Base-by-base conservation (phyloP, 371 early-diverging fungal species). In the Mortierella sp. region DNA sequence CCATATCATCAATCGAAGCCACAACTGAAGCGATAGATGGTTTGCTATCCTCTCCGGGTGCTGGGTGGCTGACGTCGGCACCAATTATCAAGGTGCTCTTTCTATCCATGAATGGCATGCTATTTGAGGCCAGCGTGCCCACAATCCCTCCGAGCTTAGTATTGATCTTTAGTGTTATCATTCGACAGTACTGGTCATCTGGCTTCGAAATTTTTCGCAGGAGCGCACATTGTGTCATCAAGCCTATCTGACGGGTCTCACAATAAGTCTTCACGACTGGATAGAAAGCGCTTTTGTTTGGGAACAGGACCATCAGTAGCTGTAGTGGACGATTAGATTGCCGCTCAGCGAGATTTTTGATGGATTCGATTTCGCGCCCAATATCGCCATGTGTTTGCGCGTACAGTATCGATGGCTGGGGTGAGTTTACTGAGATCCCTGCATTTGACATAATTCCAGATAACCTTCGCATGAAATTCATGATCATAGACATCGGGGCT, bases 31-130 rank as follows among this genome's bases (percentile, higher is more conserved):
- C 78, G 0, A 69, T 58, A 13, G 86, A 85, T 2, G 85, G 81
- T 28, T 67, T 66, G 13, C 69, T 58, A 19, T 63, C 78, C 29
- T 83, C 85, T 29, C 83, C 85, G 2, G 85, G 76, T 1, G 82
- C 31, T 1, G 88, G 86, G 40, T 91, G 91, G 9, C 86, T 86
- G 17, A 92, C 90, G 76, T 92, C 91, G 0, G 89, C 89, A 23
- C 92, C 92, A 53, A 92, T 67, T 13, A 92, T 61, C 53, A 92
- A 76, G 22, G 89, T 89, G 7, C 84, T 76, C 4, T 65, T 67
- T 28, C 81, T 66, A 51, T 63, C 45, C n/a, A 87, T 70, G 45
- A 76, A 76, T 2, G 83, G 82, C 32, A 88, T 51, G 22, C 70
- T 60, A 17, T 65, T 40, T 8, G 15, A 29, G 1, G 31, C 66